Evolutionary conservation across 164 flowering plant genomes (phyloP), one percentile per base, ranked within the genome.

Genomic region (Liriodendron chinense): DNA sequence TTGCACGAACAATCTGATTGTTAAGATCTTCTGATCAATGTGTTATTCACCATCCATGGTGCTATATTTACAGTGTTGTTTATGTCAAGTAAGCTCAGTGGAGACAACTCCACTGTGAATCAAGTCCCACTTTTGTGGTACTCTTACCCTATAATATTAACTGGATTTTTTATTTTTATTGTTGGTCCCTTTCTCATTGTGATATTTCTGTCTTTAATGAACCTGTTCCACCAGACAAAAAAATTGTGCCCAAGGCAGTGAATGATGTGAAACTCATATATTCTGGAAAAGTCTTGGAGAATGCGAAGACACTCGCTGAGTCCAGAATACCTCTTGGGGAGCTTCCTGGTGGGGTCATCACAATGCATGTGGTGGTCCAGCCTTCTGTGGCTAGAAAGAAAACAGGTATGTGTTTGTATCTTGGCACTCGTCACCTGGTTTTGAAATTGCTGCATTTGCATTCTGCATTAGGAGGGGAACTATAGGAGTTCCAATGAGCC

Each of bases 221-320:
- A 65, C 13, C 13, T 21, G 9, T 22, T 23, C 25, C 25, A 3
- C 10, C 83, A 88, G 91, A 77, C 65, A 86, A 88, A 82, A 74
- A 83, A 59, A 68, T 78, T 56, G 68, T 74, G 20, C 92, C 92
- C 18, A 89, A 80, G 79, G 78, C 88, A 0, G 81, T 72, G 24
- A 85, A 72, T 79, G 92, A 87, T 81, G 73, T 89, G 80, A 87
- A 89, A 72, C 83, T 89, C 68, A 87, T 89, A 61, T 83, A 89
- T 77, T 84, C 89, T 74, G 92, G 92, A 68, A 89, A 82, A 77
- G 70, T 90, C 47, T 81, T 90, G 84, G 94, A 90, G 78, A 88
- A 90, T 69, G 80, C 70, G 63, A 90, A 82, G 74, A 90, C 91
- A 13, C 88, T 90, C 74, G 86, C 86, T 1, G 92, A 89, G 72